Evolutionary conservation across 169 alveolate genomes (phyloP), one percentile per base, ranked within the genome.

Genomic region (Sarcocystis neurona): DNA sequence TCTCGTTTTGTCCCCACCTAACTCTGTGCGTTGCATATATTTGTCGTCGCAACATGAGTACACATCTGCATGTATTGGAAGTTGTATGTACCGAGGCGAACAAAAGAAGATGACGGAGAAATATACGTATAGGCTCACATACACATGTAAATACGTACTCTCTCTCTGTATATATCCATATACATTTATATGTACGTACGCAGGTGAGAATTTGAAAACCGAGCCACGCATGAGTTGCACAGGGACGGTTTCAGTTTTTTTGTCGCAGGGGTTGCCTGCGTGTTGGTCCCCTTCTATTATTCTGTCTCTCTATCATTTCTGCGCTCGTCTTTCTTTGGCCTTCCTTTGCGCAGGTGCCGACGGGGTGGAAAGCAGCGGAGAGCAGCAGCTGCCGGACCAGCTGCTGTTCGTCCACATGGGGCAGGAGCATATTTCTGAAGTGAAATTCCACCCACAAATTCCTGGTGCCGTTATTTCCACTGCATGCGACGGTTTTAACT

Each of bases 401-500:
- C 88, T 89, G n/a, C 56, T 89, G 86, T 89, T 89, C 56, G 63
- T 82, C 32, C 92, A 89, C 77, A 30, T 50, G 46, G 93, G 93
- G 41, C 93, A 90, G 47, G 34, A 48, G 74, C 89, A 90, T 48
- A 47, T 89, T 30, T 50, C 80, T 3, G 92, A 89, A 32, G 46
- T 85, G 43, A 50, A 37, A 58, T 90, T 44, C 70, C 91, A 85
- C 70, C 84, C 68, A 18, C 91, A 85, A n/a, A 70, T 90, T 34
- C 89, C 89, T 4, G 93, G 93, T 32, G 50, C 15, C 43, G 56
- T 90, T 2, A 74, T 72, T 41, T 34, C 91, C 30, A 85, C 93
- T 27, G 93, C 93, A n/a, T 6, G 58, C 50, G 93, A 90, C 53
- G 93, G 93, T 23, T 90, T 90, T 60, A 84, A 85, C 79, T 15